Evolutionary conservation across 306 rosid species (phyloP), one percentile per base, ranked within the genome.

Genomic region (Glycine soja): DNA sequence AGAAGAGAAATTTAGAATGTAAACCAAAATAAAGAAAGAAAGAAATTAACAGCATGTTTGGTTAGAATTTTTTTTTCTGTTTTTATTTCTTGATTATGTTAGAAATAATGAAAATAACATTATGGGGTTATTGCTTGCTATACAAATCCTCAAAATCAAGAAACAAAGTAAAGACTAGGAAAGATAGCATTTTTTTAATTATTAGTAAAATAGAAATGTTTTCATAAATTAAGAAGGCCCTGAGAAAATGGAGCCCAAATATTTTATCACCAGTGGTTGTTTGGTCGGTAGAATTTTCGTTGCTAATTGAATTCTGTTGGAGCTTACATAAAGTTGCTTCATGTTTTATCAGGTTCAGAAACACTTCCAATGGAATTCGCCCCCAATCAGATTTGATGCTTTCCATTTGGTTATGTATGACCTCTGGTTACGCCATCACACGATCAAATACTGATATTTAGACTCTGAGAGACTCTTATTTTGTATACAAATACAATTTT

Each of bases 361-460:
- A 72, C 99, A 95, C 79, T 95, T 91, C 85, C 94, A 93, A 47
- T 95, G 99, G 99, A 93, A 95, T 84, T 75, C 99, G 8, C 98
- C 98, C 3, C 94, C 99, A 11, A 47, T 87, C 68, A 89, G 85
- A 81, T 85, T 59, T 36, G 98, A 96, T 86, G 97, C 94, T 75
- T 93, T 96, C 80, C 97, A 96, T 81, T 88, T 93, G 99, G 97
- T 93, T 56, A 96, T 93, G 96, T 93, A 95, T 79, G 97, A 96
- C 58, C 97, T 96, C 70, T 96, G 99, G 97, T 80, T 93, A 81
- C 97, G 93, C 80, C 98, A 81, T 80, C 94, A 90, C 88, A 89
- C 90, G 16, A 84, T 96, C 83, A 88, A 90, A 83, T 96, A 92
- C 76, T 95, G 88, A 89, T 80, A 74, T 48, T 50, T 64, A 73